phyloP scores from a whole-genome alignment of 768 basidiomycete species.

The Macrolepiota dolichaula region DNA sequence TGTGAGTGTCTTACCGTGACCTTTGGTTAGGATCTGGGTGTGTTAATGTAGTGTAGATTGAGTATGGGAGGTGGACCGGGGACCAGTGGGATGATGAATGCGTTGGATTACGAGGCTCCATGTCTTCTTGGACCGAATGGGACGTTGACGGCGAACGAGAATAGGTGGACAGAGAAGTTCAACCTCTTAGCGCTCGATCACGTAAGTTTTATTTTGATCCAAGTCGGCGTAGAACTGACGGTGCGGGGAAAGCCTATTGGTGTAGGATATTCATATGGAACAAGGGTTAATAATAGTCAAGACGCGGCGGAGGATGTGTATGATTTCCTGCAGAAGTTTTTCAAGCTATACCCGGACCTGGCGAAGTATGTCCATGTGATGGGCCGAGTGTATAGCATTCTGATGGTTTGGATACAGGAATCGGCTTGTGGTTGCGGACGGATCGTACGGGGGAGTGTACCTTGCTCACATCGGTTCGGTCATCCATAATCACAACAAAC shows the following conservation, averaged over 20 bases:
- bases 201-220: slow-evolving; percentile 13
- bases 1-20: slow-evolving; percentile 18
- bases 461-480: slow-evolving; percentile 32
- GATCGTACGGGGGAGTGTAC: slow-evolving; percentile 33
- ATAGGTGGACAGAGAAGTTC: slow-evolving; percentile 23
- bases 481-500: slow-evolving; percentile 29
- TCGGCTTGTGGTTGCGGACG: slow-evolving; percentile 24
- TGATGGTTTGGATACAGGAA: slow-evolving; percentile 12
- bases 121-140: slow-evolving; percentile 22
- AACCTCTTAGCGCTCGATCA: slow-evolving; percentile 24
- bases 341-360: slow-evolving; percentile 21
- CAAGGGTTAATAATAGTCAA: slow-evolving; percentile 27
- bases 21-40: neutral
- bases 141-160: slow-evolving; percentile 19
- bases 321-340: slow-evolving; percentile 34
- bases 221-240: neutral
- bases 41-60: slow-evolving; percentile 17
- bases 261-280: slow-evolving; percentile 32
- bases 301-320: slow-evolving; percentile 29
- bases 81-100: slow-evolving; percentile 25
- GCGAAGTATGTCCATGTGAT: neutral
- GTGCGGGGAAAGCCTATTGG: slow-evolving; percentile 23
- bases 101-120: slow-evolving; percentile 23
- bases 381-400: no score
- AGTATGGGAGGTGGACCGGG: slow-evolving; percentile 34